phyloP scores from a whole-genome alignment of 768 basidiomycete species.

The Lactarius quietus region DNA sequence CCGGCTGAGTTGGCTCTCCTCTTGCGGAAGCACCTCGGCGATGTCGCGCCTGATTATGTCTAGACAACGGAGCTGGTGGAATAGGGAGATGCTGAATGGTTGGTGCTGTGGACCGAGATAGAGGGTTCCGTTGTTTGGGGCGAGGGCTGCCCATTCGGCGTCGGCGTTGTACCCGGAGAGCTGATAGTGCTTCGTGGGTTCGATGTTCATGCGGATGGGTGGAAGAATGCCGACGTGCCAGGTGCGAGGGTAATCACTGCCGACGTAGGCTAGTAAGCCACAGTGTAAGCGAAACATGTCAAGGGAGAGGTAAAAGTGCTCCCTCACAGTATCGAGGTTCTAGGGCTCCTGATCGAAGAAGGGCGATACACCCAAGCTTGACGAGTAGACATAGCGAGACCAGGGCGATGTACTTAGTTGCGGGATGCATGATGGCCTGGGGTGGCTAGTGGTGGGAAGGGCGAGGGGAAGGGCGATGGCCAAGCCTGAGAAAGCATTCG shows the following conservation, averaged over 20 bases:
- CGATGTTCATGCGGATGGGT: constrained; percentile 9
- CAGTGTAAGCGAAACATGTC: not conserved
- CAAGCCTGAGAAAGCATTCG: not conserved
- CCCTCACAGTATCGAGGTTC: not conserved
- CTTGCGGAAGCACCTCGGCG: not conserved
- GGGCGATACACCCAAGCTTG: constrained; percentile 4
- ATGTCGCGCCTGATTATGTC: constrained; percentile 35
- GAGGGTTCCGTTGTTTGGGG: constrained; percentile 29
- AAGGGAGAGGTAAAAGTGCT: not conserved
- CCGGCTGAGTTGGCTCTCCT: constrained; percentile 14
- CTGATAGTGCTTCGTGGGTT: constrained; percentile 12
- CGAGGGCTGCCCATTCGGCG: constrained; percentile 30
- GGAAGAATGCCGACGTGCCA: constrained; percentile 12
- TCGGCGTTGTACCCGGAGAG: constrained; percentile 10
- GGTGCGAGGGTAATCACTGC: constrained; percentile 1
- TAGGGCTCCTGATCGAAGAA: not conserved
- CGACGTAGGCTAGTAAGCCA: constrained; percentile 1
- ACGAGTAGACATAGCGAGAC: constrained; percentile 2
- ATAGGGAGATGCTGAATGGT: constrained; percentile 37
- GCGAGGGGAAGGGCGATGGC: not conserved
- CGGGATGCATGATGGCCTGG: not conserved
- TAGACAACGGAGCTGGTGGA: constrained; percentile 42
- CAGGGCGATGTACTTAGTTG: not conserved
- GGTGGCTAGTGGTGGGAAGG: not conserved
- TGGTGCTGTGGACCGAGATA: constrained; percentile 28